Conservation (phyloP, 2,329 filamentous ascomycete species). For the Rutstroemia sp. region DNA sequence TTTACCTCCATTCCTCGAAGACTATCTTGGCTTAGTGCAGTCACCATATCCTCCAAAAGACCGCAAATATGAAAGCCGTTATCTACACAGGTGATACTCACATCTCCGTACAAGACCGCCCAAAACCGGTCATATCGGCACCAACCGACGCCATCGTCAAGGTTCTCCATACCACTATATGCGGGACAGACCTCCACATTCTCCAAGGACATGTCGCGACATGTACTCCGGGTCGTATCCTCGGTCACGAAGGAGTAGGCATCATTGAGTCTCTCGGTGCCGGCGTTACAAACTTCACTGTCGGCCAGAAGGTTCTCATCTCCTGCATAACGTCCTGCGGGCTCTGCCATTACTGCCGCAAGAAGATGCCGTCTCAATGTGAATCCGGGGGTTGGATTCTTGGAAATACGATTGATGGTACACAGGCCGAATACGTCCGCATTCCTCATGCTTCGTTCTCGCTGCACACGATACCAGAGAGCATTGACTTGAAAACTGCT, state of each 20-base stretch:
- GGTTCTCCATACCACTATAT: slow-evolving; percentile 42
- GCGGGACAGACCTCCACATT: slow-evolving; percentile 50
- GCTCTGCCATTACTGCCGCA: slow-evolving; percentile 42
- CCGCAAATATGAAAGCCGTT: slow-evolving; percentile 61
- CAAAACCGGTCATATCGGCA: slow-evolving; percentile 34
- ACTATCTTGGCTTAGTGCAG: neutral
- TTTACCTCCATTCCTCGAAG: neutral
- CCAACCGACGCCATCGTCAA: slow-evolving; percentile 43
- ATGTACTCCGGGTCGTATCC: slow-evolving; percentile 36
- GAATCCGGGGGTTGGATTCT: slow-evolving; percentile 45
- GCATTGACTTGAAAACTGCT: slow-evolving; percentile 73
- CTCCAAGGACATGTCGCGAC: slow-evolving; percentile 45
- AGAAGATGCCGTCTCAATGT: slow-evolving; percentile 46
- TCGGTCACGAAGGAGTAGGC: slow-evolving; percentile 49
- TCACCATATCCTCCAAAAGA: neutral
- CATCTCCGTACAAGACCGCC: slow-evolving; percentile 52
- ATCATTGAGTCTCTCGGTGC: slow-evolving; percentile 38
- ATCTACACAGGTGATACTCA: slow-evolving; percentile 74
- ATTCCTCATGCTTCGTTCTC: slow-evolving; percentile 77
- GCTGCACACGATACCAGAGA: slow-evolving; percentile 68
- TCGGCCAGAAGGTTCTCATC: slow-evolving; percentile 45
- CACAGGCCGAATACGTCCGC: slow-evolving; percentile 79
- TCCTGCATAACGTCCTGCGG: slow-evolving; percentile 44
- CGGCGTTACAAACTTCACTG: slow-evolving; percentile 38
- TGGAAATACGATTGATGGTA: slow-evolving; percentile 60